Evolutionary conservation across 1,284 basidiomycete species (phyloP).

Genomic region (Sanghuangporus sanghuang): DNA sequence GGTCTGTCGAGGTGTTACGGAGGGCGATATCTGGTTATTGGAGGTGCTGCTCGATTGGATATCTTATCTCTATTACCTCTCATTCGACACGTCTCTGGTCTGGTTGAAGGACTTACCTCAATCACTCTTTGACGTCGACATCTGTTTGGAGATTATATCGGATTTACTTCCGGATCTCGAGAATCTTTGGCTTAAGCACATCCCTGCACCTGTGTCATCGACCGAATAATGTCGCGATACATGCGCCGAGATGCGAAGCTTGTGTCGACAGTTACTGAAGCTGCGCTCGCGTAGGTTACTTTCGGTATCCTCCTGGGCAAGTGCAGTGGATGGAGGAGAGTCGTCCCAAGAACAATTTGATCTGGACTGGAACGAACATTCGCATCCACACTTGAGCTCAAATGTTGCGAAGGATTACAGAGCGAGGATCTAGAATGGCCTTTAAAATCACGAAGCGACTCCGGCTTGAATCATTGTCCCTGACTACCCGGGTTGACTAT

Average conservation of each 20-base stretch:
- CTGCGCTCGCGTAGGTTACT: not conserved
- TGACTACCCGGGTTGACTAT: not conserved
- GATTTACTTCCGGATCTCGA: not conserved
- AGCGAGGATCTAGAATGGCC: not conserved
- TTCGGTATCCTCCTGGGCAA: not conserved
- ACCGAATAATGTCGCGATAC: not conserved
- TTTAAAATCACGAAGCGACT: not conserved
- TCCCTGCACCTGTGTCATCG: not conserved
- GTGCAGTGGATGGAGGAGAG: not conserved
- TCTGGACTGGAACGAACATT: not conserved
- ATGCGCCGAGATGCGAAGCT: not conserved
- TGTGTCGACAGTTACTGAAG: not conserved
- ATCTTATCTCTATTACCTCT: not conserved
- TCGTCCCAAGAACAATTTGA: not conserved
- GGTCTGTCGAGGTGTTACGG: too few species aligned
- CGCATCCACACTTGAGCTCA: not conserved
- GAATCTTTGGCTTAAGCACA: constrained; percentile 1
- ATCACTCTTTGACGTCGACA: not conserved
- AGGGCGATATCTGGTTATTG: not conserved
- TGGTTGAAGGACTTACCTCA: not conserved
- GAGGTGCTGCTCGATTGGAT: not conserved
- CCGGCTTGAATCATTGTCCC: not conserved
- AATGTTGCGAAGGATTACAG: not conserved
- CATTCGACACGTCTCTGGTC: constrained; percentile 1
- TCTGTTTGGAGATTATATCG: not conserved